These are phyloP conservation scores for Pleurotus sapidus DNA, from an alignment of 768 basidiomycete genomes.

Conservation along the genomic window DNA sequence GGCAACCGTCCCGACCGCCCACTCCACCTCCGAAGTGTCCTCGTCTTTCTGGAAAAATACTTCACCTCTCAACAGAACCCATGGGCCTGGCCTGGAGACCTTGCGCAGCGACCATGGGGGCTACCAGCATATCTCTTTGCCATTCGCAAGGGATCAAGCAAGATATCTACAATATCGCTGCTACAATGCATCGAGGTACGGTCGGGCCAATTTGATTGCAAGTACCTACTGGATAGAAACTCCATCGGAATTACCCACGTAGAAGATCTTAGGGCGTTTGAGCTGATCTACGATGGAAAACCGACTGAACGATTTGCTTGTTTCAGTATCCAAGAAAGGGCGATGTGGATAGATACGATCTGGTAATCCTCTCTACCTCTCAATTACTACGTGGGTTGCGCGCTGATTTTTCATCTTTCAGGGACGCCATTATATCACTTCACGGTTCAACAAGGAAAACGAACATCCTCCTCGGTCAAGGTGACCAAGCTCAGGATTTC, in stretches of 20 bases:
- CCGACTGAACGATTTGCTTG: constrained; percentile 61
- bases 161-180: constrained; percentile 39
- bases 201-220: constrained; percentile 43
- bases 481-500: too few species aligned
- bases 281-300: constrained; percentile 55
- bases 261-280: constrained; percentile 55
- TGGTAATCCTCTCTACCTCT: constrained; percentile 43
- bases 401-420: constrained; percentile 19
- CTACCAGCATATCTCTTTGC: constrained; percentile 39
- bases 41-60: neutral
- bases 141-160: constrained; percentile 36
- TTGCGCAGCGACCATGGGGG: constrained; percentile 35
- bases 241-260: constrained; percentile 32
- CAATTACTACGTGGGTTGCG: neutral
- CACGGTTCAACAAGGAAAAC: constrained; percentile 12
- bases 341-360: constrained; percentile 71
- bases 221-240: constrained; percentile 35
- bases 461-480: neutral
- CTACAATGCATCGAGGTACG: constrained; percentile 59
- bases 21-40: neutral
- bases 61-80: neutral
- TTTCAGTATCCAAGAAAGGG: constrained; percentile 56
- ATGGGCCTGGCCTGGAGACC: constrained; percentile 32
- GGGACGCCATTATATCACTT: constrained; percentile 56
- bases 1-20: constrained; percentile 5